Base-by-base conservation (phyloP, 192 early-diverging fungal genomes). In the Oehlia diaphana region DNA sequence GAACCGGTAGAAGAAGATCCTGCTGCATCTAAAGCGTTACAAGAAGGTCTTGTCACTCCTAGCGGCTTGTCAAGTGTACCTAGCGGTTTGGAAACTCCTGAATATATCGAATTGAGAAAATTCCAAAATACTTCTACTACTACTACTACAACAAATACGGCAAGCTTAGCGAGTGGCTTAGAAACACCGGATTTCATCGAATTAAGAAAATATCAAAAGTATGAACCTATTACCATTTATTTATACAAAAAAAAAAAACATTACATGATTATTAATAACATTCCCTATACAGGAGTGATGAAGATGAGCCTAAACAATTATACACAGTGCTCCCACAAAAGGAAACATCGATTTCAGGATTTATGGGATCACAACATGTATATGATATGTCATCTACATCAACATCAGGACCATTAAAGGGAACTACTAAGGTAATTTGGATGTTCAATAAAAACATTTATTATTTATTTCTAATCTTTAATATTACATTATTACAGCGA, bases 281-380 rank as follows among this genome's bases (percentile, higher is more conserved):
- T 82, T 76, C 6, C 9, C 7, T 37, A 23, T 33, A 19, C 53
- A 79, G 82, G 68, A 79, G 80, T 13, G 88, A 87, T 49, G 79
- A 88, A 77, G 63, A 88, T 82, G 84, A 83, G 0, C 82, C 90
- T 35, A 88, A 87, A 68, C 84, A 88, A 79, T 87, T 99, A 21
- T 98, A 97, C 84, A 93, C 91, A n/a, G 92, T 99, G n/a, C 77
- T 99, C 33, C 94, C 94, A 33, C 90, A 96, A 76, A 88, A 89
- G 49, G 87, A 92, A 62, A 85, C 88, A 13, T 81, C 84, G 53
- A 86, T 93, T 71, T 88, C 90, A 2, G 95, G 93, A 13, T 95
- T 99, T 81, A 98, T 99, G 97, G 97, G 95, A 26, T 95, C 95
- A 47, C 91, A 95, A 80, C 96, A 95, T 81, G 92, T 92, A 4